Base-by-base conservation (phyloP, 257 asterid genomes). In the Nicotiana attenuata region DNA sequence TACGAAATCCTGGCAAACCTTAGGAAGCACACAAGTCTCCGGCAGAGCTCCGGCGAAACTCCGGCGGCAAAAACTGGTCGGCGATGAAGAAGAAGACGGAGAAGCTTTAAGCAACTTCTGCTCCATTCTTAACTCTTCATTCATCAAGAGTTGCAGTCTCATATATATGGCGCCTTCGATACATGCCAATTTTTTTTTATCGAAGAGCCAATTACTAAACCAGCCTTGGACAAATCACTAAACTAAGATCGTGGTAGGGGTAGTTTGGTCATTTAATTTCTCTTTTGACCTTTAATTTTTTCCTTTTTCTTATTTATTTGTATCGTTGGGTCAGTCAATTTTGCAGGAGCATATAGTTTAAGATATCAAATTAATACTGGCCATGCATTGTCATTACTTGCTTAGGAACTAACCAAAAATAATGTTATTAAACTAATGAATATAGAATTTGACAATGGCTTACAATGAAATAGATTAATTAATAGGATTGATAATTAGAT, bases 1-100 rank as follows among this genome's bases (percentile, higher is more conserved):
- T 24, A 80, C 56, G 29, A 79, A 81, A 69, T 60, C 63, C 35
- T 78, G 8, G 81, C 81, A 41, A 60, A 59, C 85, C 15, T 20
- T 83, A 66, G 69, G 86, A 84, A 86, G 76, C 78, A 35, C 80
- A 22, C 80, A 45, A 76, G 59, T 86, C 64, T 57, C 88, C 76
- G 83, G 84, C 66, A 11, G 77, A 67, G 31, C 80, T 81, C 83
- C 85, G 76, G 82, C 26, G 81, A 82, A 22, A 68, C 79, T 87
- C 86, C 83, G 86, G 88, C 82, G 50, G 57, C 3, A 76, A 11
- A 41, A 75, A 59, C 50, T 59, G 90, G 81, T 71, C 77, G 75
- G 47, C 47, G 47, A n/a, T n/a, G n/a, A 41, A 41, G 47, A 41
- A 41, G 47, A 41, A 41, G 47, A 41, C 47, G 47, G 47, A 33